These are phyloP conservation scores for Cichorium intybus DNA, from an alignment of 140 eudicot species.

Conservation along the genomic window DNA sequence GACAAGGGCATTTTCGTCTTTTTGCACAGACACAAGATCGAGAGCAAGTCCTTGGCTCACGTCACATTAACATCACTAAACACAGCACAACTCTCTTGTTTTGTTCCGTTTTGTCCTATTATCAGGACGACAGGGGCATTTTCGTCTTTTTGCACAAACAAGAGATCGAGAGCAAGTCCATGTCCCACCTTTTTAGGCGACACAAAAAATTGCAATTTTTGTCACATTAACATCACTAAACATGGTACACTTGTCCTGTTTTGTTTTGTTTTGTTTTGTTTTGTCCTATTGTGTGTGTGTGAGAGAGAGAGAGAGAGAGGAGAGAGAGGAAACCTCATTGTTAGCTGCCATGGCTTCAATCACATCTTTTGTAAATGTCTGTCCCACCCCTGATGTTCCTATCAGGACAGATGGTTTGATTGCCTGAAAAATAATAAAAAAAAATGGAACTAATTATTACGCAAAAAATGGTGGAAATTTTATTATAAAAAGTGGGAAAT, in stretches of 20 bases:
- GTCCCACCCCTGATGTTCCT: constrained; percentile 94
- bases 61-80: too few species aligned
- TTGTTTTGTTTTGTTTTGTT: too few species aligned
- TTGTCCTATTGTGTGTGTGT: not conserved
- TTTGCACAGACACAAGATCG: not conserved
- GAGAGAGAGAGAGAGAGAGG: constrained; percentile 6
- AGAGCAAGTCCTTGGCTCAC: too few species aligned
- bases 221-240: too few species aligned
- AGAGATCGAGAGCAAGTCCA: too few species aligned
- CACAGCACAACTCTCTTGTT: too few species aligned
- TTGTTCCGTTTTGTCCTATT: too few species aligned
- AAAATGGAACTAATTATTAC: not conserved
- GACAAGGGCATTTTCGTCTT: not conserved
- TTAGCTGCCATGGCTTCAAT: constrained; percentile 76
- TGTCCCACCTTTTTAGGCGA: not conserved
- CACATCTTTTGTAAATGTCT: constrained; percentile 75
- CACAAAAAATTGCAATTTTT: too few species aligned
- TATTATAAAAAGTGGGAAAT: not conserved
- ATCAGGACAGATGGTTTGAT: constrained; percentile 80
- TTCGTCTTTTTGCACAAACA: not conserved
- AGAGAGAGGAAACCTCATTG: constrained; percentile 53
- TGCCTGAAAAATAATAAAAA: constrained; percentile 39
- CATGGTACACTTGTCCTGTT: too few species aligned
- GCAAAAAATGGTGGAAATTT: not conserved
- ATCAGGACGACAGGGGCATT: not conserved